These are phyloP conservation scores for Colletotrichum falcatum DNA, from an alignment of 2,329 filamentous ascomycete genomes.

Conservation along the genomic window DNA sequence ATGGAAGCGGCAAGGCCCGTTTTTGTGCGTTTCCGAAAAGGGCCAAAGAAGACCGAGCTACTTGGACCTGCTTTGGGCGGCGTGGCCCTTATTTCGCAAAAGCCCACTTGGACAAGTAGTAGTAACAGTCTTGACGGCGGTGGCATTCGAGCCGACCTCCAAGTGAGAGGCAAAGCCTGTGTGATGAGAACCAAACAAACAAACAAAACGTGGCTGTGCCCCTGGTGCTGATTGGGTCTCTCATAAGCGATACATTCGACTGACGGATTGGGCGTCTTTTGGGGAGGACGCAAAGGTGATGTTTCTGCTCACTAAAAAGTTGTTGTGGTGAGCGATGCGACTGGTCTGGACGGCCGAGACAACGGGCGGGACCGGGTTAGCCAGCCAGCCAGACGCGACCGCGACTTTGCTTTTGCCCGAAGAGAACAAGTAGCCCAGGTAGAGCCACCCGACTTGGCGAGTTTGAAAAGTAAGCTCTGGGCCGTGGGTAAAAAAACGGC, in stretches of 20 bases:
- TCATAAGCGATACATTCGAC: slow-evolving; percentile 3
- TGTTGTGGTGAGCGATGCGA: slow-evolving; percentile 31
- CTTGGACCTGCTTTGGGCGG: slow-evolving; percentile 21
- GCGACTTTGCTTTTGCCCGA: slow-evolving; percentile 27
- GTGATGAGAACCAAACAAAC: slow-evolving; percentile 10
- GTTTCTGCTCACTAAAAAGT: slow-evolving; percentile 3
- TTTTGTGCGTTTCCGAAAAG: slow-evolving; percentile 23
- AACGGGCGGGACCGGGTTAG: slow-evolving; percentile 16
- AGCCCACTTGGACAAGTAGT: slow-evolving; percentile 32
- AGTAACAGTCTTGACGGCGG: slow-evolving; percentile 1
- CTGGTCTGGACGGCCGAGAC: slow-evolving; percentile 11
- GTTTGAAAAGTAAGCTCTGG: not conserved
- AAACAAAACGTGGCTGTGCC: not conserved
- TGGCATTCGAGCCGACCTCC: slow-evolving; percentile 21
- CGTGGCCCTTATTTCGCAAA: slow-evolving; percentile 26
- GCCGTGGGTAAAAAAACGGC: not conserved
- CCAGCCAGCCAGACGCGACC: slow-evolving; percentile 36
- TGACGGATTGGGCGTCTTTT: not conserved
- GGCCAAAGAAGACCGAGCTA: slow-evolving; percentile 10
- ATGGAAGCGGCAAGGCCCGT: slow-evolving; percentile 25
- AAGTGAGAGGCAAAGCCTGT: not conserved
- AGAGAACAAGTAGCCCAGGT: slow-evolving; percentile 4
- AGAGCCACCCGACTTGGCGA: not conserved
- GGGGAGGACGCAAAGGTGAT: slow-evolving; percentile 13
- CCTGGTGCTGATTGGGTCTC: not conserved